Conservation (phyloP, 2,329 filamentous ascomycete species). For the Coleophoma crateriformis region DNA sequence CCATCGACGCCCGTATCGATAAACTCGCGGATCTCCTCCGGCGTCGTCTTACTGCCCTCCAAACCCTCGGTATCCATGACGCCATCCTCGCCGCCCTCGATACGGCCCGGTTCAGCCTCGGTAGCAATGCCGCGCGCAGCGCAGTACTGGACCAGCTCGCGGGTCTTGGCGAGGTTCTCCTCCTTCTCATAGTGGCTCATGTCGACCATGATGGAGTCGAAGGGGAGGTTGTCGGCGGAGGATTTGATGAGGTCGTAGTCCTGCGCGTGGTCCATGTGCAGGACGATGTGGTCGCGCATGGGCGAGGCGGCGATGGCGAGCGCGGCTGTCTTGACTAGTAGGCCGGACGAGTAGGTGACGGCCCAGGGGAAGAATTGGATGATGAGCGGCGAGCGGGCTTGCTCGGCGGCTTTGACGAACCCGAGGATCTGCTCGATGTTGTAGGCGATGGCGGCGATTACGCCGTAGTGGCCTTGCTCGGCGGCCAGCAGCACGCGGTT, state of each 20-base stretch:
- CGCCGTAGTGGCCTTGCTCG: conserved; percentile 43
- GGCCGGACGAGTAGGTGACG: conserved; percentile 49
- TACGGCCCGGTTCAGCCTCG: conserved; percentile 66
- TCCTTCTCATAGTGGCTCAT: conserved; percentile 69
- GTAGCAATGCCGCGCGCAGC: conserved; percentile 61
- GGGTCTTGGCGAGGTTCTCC: conserved; percentile 62
- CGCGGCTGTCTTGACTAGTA: conserved; percentile 45
- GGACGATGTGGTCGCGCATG: conserved; percentile 8
- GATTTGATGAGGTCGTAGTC: conserved; percentile 50
- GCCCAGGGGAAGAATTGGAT: conserved; percentile 68
- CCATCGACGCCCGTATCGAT: conserved; percentile 62
- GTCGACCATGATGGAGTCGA: conserved; percentile 73
- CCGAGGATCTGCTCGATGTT: conserved; percentile 65
- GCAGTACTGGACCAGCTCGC: conserved; percentile 57
- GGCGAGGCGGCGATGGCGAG: conserved; percentile 2
- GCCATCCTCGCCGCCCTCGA: conserved; percentile 71
- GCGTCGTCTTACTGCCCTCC: conserved; percentile 56
- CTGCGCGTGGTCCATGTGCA: conserved; percentile 66
- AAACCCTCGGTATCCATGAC: conserved; percentile 61
- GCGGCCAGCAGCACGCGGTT: conserved; percentile 43
- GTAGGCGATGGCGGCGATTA: conserved; percentile 48
- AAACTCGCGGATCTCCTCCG: conserved; percentile 57
- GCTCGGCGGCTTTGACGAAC: conserved; percentile 60
- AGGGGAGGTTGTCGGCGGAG: conserved; percentile 47
- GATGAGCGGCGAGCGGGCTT: conserved; percentile 56